Base-by-base conservation (phyloP, 805 yeast genomes). In the Saccharomycopsis javanensis region DNA sequence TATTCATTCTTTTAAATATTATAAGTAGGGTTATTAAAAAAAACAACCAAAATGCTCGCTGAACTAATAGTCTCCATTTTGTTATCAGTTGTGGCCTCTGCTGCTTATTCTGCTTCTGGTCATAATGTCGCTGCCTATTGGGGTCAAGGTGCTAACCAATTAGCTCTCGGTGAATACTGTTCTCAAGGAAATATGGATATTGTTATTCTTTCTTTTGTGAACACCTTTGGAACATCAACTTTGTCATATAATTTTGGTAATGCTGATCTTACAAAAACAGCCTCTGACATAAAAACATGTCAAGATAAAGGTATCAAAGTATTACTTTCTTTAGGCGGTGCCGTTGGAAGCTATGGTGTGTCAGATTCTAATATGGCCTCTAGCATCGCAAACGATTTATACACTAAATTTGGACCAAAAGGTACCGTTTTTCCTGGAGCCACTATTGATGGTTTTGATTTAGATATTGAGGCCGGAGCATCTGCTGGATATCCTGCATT, bases 361-460 rank as follows among this genome's bases (percentile, higher is more conserved):
- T 7, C 56, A 33, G 33, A 38, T 16, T 33, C 51, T n/a, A 27
- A 33, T 20, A 58, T 51, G 37, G 61, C 61, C 16, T 11, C 48
- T 5, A 46, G 11, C 5, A 13, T 55, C 10, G 61, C 54, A 20
- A 53, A 51, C 4, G 35, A 25, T 3, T n/a, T 58, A 8, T 58
- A 58, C 56, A 18, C 46, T 3, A 8, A 18, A 15, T 58, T 58
- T 34, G 61, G 61, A n/a, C 56, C 57, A 20, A 16, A 25, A 13
- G 57, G 60, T 15, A 57, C 60, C 18, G 58, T 55, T 57, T 81
- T 84, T 63, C 86, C 82, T 59, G 79, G 73, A 63, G 75, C 96
- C 1, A 69, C 83, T 23, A 75, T 92, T 50, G 97, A 92, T 69
- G 98, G 98, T 18, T 89, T 90, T 68, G 98, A 92, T 70, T 83